Evolutionary conservation across 345 rosid genomes (phyloP).

Genomic region (Combretum micranthum): DNA sequence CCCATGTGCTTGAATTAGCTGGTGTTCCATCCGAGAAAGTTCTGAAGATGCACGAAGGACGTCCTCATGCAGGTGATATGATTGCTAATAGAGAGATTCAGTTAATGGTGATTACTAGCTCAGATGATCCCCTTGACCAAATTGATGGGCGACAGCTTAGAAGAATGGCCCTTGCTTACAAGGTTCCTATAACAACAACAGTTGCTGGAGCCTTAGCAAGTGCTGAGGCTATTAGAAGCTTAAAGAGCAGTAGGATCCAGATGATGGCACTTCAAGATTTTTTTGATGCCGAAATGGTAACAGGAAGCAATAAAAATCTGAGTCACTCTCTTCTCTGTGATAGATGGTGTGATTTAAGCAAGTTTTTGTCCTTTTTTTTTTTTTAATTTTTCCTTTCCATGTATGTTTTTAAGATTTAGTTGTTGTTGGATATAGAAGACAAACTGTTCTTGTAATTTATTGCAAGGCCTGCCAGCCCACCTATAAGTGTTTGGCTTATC

Average conservation of each 20-base stretch:
- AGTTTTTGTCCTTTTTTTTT: too few species aligned
- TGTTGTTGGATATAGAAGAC: too few species aligned
- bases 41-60: slow-evolving; percentile 89
- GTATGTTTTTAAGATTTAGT: too few species aligned
- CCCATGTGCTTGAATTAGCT: slow-evolving; percentile 68
- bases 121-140: slow-evolving; percentile 79
- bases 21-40: slow-evolving; percentile 69
- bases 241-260: slow-evolving; percentile 50
- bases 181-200: slow-evolving; percentile 85
- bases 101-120: slow-evolving; percentile 87
- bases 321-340: slow-evolving; percentile 36
- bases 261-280: slow-evolving; percentile 92
- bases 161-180: slow-evolving; percentile 92
- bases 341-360: background rate
- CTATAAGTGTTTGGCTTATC: too few species aligned
- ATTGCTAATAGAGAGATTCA: slow-evolving; percentile 87
- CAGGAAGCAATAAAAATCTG: slow-evolving; percentile 23
- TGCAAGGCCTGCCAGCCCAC: too few species aligned
- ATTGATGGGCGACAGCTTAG: slow-evolving; percentile 78
- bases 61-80: slow-evolving; percentile 97
- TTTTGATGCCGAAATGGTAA: slow-evolving; percentile 32
- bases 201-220: slow-evolving; percentile 91
- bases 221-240: slow-evolving; percentile 74
- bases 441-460: too few species aligned
- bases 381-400: too few species aligned